Evolutionary conservation across 768 basidiomycete species (phyloP), one percentile per base, ranked within the genome.

Genomic region (Strobilomyces confusus): DNA sequence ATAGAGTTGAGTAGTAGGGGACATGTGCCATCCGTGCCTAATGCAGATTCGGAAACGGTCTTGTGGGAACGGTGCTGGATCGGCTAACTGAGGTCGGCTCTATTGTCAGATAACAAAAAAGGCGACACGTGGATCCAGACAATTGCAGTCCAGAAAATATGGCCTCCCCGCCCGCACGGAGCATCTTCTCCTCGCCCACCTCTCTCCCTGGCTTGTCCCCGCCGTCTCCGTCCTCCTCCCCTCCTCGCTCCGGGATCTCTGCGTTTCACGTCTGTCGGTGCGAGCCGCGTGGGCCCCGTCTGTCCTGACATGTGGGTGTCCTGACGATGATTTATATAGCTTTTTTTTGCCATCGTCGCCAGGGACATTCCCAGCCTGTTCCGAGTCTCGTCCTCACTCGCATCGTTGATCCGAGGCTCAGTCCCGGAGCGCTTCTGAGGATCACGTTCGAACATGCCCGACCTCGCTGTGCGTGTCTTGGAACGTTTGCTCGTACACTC

Each of bases 101-200:
- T 69, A 69, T 68, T 68, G 67, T 69, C 36, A 19, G 36, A 37
- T 17, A 3, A 34, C 25, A 6, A 19, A 26, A 12, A 26, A 36
- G 2, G 47, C 17, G 1, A 38, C n/a, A 9, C 36, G 36, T 3
- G 47, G 36, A 15, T 34, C 36, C 13, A 37, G 26, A 7, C 50
- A 38, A 19, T 38, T 38, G 7, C 37, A 38, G 25, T 19, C 33
- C 36, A 37, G 36, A 62, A 45, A 56, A 58, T 12, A 67, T 63
- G 56, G 9, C 56, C 26, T n/a, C 40, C 17, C 48, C 46, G 46
- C 48, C 20, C 6, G 20, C 19, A 26, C 25, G 15, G 17, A 17
- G 1, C 15, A 41, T 46, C 52, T 37, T 47, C 40, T 51, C 26
- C 43, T 42, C 34, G 25, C 38, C 13, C 17, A 19, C 55, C 48